Percentiles rank a stretch among this genome's conserved stretches.
Conservation (phyloP, 1,284 basidiomycete species). For the Ceratobasidium theobromae region DNA sequence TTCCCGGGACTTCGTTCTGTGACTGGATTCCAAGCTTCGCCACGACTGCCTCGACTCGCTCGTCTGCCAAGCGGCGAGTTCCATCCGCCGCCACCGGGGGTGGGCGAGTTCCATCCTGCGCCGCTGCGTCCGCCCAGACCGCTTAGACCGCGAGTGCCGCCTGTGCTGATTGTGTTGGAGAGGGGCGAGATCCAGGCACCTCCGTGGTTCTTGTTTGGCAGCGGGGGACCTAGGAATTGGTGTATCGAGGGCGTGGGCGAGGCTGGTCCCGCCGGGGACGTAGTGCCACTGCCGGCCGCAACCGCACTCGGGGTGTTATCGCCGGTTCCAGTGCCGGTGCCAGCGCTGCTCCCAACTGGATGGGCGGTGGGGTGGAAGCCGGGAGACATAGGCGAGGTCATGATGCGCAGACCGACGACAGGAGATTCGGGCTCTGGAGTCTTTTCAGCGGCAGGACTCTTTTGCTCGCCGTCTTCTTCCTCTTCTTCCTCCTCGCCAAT, state of each 20-base stretch:
- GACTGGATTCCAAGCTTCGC: slow-evolving; percentile 30
- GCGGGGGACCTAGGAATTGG: not conserved
- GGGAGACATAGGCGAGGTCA: slow-evolving; percentile 32
- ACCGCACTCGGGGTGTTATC: not conserved
- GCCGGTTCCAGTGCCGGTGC: not conserved
- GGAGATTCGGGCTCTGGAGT: slow-evolving; percentile 30
- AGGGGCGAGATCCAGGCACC: not conserved
- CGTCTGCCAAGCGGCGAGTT: slow-evolving; percentile 2
- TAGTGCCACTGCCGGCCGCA: not conserved
- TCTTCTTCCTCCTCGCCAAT: slow-evolving; percentile 36
- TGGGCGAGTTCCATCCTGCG: slow-evolving; percentile 14
- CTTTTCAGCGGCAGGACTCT: not conserved
- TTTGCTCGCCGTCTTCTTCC: slow-evolving; percentile 23
- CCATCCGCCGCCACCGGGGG: slow-evolving; percentile 7
- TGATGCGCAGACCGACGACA: slow-evolving; percentile 32
- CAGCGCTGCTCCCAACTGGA: not conserved
- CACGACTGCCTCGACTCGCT: not conserved
- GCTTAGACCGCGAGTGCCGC: not conserved
- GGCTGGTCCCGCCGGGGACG: not conserved
- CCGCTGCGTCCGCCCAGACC: slow-evolving; percentile 13
- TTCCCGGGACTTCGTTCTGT: slow-evolving; percentile 35
- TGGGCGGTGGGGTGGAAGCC: not conserved
- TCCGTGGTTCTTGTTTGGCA: not conserved
- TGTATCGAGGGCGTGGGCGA: slow-evolving; percentile 8
- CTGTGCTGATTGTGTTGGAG: slow-evolving; percentile 13